Base-by-base conservation (phyloP, 441 rosid species). In the Omphalea diandra region DNA sequence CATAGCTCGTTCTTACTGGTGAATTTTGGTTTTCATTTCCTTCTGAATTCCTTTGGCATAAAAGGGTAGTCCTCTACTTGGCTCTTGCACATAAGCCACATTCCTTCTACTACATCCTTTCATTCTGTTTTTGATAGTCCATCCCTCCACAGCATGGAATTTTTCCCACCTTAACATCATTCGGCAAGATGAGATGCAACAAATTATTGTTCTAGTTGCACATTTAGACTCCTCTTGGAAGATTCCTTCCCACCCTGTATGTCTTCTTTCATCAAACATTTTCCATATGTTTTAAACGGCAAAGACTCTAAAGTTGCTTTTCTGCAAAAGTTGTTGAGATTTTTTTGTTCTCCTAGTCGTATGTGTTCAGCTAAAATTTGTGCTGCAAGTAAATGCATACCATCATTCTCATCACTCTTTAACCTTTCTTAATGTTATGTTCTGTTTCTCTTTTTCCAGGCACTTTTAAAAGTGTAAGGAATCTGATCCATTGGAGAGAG, bases 391-490 rank as follows among this genome's bases (percentile, higher is more conserved):
- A 52, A 8, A 0, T 10, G 31, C 22, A 2, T 52, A 8, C 14
- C 22, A 2, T 35, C 20, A 27, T 9, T 44, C 66, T 31, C 54
- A 33, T 72, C 36, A 17, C 12, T 33, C 49, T 17, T 26, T 52
- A 9, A 20, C 9, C 27, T 46, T 12, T 31, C 17, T 29, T 49
- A 26, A 41, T 20, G 40, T 68, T 40, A 24, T 31, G 11, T 41
- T n/a, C 18, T 0, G 9, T 7, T 65, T 57, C 44, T 27, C 41
- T 5, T 31, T 56, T 69, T 59, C 24, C 78, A 80, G 83, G 77
- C 77, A 29, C 67, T 78, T 76, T 73, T 74, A 14, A 80, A 54
- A 60, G 80, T 38, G 11, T 68, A 32, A 71, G 75, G 63, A 57
- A 70, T 53, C 65, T 27, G 31, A 65, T 60, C 8, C 29, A 35